Base-by-base conservation (phyloP, 148 eudicot species). In the Rheum nobile region DNA sequence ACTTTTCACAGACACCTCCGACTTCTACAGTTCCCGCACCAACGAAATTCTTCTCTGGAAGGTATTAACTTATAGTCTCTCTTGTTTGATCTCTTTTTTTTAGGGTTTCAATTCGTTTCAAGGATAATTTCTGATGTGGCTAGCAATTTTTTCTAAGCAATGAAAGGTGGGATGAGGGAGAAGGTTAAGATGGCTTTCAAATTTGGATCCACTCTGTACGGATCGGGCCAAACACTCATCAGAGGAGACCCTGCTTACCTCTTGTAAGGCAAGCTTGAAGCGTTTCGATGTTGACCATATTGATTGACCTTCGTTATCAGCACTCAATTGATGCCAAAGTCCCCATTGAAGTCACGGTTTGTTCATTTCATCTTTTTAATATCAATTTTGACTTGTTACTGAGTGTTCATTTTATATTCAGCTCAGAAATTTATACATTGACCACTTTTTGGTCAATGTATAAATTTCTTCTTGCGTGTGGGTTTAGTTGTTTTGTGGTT, bases 271-370 rank as follows among this genome's bases (percentile, higher is more conserved):
- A 10, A 77, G 79, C 75, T 72, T 77, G 72, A 72, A 72, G 75
- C 21, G 79, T 52, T 71, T 77, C 1, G 75, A 47, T 7, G 47
- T 57, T 11, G 71, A 72, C 24, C 72, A 12, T 55, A n/a, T n/a
- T n/a, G n/a, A 77, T 84, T 44, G 86, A 84, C 41, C 79, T 84
- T 26, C 81, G 81, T 47, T 84, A 80, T 75, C 71, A 55, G 48
- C 86, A 84, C 38, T 74, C 80, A 2, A 76, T 84, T 43, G 86
- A 84, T 34, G 78, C 82, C 39, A 67, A 35, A 2, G 32, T 79
- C 28, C 84, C 86, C 41, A 84, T 84, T n/a, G 84, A 84, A 84
- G 77, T 78, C 72, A 84, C 86, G 79, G 84, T 83, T 44, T 67
- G 71, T 67, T 41, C 10, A n/a, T n/a, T n/a, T n/a, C n/a, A n/a